Percentiles rank a stretch among this genome's conserved stretches.
These are phyloP conservation scores for Fusarium sp. DNA, from an alignment of 2,329 filamentous ascomycete species.

Conservation along the genomic window DNA sequence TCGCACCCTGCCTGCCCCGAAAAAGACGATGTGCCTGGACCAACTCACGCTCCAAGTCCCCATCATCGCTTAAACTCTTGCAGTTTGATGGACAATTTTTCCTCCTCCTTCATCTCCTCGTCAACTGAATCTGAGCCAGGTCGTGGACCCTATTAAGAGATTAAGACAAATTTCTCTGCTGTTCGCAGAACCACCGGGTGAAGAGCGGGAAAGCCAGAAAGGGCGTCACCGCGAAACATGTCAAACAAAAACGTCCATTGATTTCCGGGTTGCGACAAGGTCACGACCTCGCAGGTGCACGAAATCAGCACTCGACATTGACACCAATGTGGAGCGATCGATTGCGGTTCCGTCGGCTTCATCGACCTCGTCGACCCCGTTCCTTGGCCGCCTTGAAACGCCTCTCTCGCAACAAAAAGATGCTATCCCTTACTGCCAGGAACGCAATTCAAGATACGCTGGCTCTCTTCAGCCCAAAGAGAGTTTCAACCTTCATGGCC, in stretches of 20 bases:
- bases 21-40: constrained; percentile 15
- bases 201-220: background rate
- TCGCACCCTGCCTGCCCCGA: constrained; percentile 7
- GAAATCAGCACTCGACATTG: constrained; percentile 21
- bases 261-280: constrained; percentile 9
- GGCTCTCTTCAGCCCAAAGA: constrained; percentile 23
- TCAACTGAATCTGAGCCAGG: constrained; percentile 4
- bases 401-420: background rate
- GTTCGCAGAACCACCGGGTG: background rate
- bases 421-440: constrained; percentile 23
- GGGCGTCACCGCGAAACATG: constrained; percentile 4
- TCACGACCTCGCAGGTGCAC: constrained; percentile 29
- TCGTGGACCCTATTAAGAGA: background rate
- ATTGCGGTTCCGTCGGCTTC: constrained; percentile 4
- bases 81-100: background rate
- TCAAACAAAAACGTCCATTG: constrained; percentile 33
- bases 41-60: constrained; percentile 1
- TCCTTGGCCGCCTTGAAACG: background rate
- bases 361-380: background rate
- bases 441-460: constrained; percentile 24
- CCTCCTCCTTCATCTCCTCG: background rate
- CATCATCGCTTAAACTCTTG: constrained; percentile 3
- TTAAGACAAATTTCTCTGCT: background rate
- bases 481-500: constrained; percentile 30
- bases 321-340: constrained; percentile 10